Evolutionary conservation across 2,329 filamentous ascomycete genomes (phyloP), one percentile per base, ranked within the genome.

Genomic region (Fusarium secorum): DNA sequence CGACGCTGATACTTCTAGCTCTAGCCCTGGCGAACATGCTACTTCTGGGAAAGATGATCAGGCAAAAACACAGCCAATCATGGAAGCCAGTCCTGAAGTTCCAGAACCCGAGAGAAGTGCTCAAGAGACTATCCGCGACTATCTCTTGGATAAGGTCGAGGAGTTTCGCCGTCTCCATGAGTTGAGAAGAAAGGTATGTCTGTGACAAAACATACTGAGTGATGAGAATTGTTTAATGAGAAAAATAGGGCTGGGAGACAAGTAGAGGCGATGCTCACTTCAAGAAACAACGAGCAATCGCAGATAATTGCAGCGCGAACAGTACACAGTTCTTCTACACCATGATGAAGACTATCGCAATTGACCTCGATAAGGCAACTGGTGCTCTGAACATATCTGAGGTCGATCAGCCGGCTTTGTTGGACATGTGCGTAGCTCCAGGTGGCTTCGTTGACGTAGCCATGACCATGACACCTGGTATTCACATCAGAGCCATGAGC

Each of bases 341-440:
- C 0, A 75, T 86, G 76, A 87, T 86, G 84, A 69, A 74, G 42
- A 54, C 63, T 2, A 84, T 88, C 38, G 84, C 75, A 4, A 20
- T 75, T 4, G 81, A 86, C 52, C 73, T 88, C 26, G 70, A 87
- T 11, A 13, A 38, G 1, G 55, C 57, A 0, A 83, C 80, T 2
- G 56, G 63, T 5, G 80, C 77, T 18, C 77, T 85, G n/a, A 62
- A 49, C 15, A 62, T 81, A 18, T 24, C 4, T 8, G 5, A 33
- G 15, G 10, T 44, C n/a, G 24, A 20, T 8, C 30, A 51, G 4
- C 57, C 53, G 7, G 49, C 46, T 13, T 79, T 89, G 24, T 82
- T 90, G 3, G 87, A 89, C 68, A 79, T 88, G 66, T 88, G 87
- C 74, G 84, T 86, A 79, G 87, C 87, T 0, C 87, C 87, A 0